phyloP scores from a whole-genome alignment of 2,329 filamentous ascomycete genomes.

The Cephalotrichum gorgonifer region DNA sequence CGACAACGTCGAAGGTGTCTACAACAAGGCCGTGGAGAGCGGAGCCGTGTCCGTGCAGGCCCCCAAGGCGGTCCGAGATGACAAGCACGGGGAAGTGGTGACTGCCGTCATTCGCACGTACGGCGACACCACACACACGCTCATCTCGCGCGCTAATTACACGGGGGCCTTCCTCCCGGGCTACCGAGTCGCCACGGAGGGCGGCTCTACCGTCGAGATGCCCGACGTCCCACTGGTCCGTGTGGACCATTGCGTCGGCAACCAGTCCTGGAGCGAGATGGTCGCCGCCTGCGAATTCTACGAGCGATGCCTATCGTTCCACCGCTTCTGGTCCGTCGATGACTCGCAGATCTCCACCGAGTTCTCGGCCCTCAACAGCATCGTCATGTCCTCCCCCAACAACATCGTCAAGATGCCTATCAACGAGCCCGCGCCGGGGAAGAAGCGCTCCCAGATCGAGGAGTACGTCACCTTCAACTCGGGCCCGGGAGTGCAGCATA shows the following conservation, averaged over 20 bases:
- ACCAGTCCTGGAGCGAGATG: conserved; percentile 94
- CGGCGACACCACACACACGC: conserved; percentile 88
- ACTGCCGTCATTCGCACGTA: conserved; percentile 82
- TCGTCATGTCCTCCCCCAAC: conserved; percentile 83
- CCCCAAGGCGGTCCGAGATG: conserved; percentile 44
- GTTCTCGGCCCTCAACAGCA: conserved; percentile 76
- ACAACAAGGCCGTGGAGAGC: conserved; percentile 57
- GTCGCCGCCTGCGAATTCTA: conserved; percentile 59
- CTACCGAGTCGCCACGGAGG: conserved; percentile 47
- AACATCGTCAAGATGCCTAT: conserved; percentile 95
- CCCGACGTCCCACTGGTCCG: conserved; percentile 58
- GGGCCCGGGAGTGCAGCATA: conserved; percentile 86
- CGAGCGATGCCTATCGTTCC: conserved; percentile 81
- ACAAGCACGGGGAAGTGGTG: conserved; percentile 54
- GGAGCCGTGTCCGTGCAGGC: conserved; percentile 52
- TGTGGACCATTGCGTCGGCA: conserved; percentile 95
- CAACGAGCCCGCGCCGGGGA: conserved; percentile 86
- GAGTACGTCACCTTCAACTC: conserved; percentile 87
- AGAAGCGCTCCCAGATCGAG: conserved; percentile 89
- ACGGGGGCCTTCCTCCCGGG: conserved; percentile 73
- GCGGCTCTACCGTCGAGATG: conserved; percentile 30
- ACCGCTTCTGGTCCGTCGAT: conserved; percentile 95
- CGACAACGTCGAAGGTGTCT: conserved; percentile 76
- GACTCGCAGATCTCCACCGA: conserved; percentile 89
- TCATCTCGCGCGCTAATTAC: conserved; percentile 66